Evolutionary conservation across 139 green algal species (phyloP), one percentile per base, ranked within the genome.

Genomic region (Haematococcus lacustris): DNA sequence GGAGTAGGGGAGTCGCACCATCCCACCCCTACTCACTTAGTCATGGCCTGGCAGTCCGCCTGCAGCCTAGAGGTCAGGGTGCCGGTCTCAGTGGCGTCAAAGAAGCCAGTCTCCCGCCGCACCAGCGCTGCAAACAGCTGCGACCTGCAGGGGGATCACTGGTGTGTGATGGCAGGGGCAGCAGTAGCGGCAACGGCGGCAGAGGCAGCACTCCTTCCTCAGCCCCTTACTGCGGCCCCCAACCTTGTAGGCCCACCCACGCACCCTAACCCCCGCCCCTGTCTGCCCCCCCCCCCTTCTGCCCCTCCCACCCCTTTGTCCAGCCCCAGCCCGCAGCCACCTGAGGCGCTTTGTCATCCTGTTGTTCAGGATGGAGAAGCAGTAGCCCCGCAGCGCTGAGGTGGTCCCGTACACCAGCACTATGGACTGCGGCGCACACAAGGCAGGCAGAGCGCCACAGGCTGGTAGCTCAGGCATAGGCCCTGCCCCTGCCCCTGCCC

Each of bases 281-380:
- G n/a, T n/a, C n/a, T n/a, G n/a, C n/a, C n/a, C n/a, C n/a, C n/a
- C n/a, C n/a, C n/a, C n/a, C n/a, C n/a, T n/a, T n/a, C n/a, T n/a
- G n/a, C n/a, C n/a, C n/a, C n/a, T n/a, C n/a, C n/a, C n/a, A n/a
- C n/a, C n/a, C n/a, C n/a, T n/a, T n/a, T n/a, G n/a, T n/a, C n/a
- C n/a, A n/a, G n/a, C n/a, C n/a, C n/a, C n/a, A n/a, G n/a, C n/a
- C n/a, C n/a, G n/a, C n/a, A n/a, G n/a, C 37, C 50, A 88, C 83
- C 86, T 83, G 3, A 93, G 81, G 17, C 81, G 71, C 41, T 88
- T 81, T 25, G 87, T 86, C 70, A 95, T 83, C 28, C 87, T 81
- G 38, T 88, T 91, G 71, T 93, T 90, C 51, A 95, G 78, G 13
- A 93, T 71, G 33, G 76, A 80, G 76, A 95, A 93, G 34, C 82